phyloP scores from a whole-genome alignment of 1,284 basidiomycete species.

The Kwoniella shivajii region DNA sequence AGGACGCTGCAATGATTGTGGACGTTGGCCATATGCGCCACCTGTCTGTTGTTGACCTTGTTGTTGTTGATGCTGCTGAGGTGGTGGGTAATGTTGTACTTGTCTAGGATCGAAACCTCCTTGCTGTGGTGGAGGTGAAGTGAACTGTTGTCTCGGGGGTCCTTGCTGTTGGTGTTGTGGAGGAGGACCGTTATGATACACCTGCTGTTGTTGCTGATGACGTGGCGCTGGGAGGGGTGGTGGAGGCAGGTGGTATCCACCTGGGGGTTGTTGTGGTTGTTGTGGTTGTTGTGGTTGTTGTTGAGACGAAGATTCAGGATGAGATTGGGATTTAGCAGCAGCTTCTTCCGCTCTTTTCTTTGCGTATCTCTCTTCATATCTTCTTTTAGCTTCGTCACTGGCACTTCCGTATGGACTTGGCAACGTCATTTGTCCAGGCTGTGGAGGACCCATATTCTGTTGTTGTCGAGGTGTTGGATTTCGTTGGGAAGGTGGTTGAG shows the following conservation, averaged over 20 bases:
- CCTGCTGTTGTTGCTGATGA: conserved; percentile 15
- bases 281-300: conserved; percentile 16
- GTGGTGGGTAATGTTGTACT: conserved; percentile 18
- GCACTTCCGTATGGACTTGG: conserved; percentile 47
- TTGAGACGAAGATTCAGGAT: conserved; percentile 9
- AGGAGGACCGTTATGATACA: conserved; percentile 1
- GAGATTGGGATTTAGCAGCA: conserved; percentile 25
- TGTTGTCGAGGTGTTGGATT: conserved; percentile 42
- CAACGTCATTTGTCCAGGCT: conserved; percentile 32
- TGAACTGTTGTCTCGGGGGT: conserved; percentile 17
- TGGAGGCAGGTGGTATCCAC: conserved; percentile 16
- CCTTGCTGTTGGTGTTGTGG: conserved; percentile 14
- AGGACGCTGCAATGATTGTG: conserved; percentile 8
- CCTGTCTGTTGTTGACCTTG: conserved; percentile 23
- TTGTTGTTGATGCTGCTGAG: conserved; percentile 19
- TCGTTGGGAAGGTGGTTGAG: conserved; percentile 43
- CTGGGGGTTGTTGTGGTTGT: conserved; percentile 17
- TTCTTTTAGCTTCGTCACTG: conserved; percentile 47
- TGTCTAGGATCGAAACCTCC: conserved; percentile 16
- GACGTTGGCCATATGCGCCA: conserved; percentile 9
- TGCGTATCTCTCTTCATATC: conserved; percentile 52
- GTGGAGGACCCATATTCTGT: conserved; percentile 8
- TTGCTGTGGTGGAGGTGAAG: conserved; percentile 17
- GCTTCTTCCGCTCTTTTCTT: conserved; percentile 45
- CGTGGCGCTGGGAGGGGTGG: conserved; percentile 16